These are phyloP conservation scores for Microdochium nivale DNA, from an alignment of 2,329 filamentous ascomycete genomes.

Conservation along the genomic window DNA sequence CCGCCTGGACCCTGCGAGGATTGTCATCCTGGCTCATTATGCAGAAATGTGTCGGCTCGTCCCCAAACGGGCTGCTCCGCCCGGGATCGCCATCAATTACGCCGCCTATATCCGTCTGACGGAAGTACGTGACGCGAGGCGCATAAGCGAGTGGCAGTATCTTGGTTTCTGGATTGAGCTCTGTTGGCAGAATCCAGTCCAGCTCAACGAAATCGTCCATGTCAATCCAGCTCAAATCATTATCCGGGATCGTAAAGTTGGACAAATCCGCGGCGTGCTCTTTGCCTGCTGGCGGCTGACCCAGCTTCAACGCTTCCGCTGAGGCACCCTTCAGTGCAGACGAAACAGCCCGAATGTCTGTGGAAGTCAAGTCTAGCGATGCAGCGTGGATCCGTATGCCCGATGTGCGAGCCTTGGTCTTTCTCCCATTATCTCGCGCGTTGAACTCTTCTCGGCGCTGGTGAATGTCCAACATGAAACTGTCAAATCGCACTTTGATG, in stretches of 20 bases:
- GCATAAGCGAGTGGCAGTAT: constrained; percentile 88
- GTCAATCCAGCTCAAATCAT: constrained; percentile 94
- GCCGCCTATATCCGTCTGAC: constrained; percentile 86
- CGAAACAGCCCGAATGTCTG: constrained; percentile 88
- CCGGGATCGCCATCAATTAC: constrained; percentile 72
- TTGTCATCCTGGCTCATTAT: constrained; percentile 90
- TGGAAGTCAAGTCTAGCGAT: constrained; percentile 83
- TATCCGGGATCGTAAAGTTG: constrained; percentile 89
- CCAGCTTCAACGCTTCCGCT: constrained; percentile 63
- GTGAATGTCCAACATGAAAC: constrained; percentile 94
- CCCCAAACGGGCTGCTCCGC: constrained; percentile 80
- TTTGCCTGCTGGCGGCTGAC: constrained; percentile 42
- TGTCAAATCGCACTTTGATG: constrained; percentile 92
- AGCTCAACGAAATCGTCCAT: constrained; percentile 99
- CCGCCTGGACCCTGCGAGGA: constrained; percentile 77
- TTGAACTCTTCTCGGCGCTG: constrained; percentile 89
- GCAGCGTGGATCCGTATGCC: constrained; percentile 95
- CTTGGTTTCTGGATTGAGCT: constrained; percentile 85
- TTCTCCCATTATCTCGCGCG: constrained; percentile 67
- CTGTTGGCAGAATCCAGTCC: constrained; percentile 88
- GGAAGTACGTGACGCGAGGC: constrained; percentile 94
- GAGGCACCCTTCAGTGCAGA: constrained; percentile 79
- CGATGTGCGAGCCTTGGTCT: constrained; percentile 72
- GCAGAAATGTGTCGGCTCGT: constrained; percentile 89
- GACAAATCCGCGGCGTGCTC: constrained; percentile 63